Conservation (phyloP, 768 basidiomycete species). For the Mycena leptocephala region DNA sequence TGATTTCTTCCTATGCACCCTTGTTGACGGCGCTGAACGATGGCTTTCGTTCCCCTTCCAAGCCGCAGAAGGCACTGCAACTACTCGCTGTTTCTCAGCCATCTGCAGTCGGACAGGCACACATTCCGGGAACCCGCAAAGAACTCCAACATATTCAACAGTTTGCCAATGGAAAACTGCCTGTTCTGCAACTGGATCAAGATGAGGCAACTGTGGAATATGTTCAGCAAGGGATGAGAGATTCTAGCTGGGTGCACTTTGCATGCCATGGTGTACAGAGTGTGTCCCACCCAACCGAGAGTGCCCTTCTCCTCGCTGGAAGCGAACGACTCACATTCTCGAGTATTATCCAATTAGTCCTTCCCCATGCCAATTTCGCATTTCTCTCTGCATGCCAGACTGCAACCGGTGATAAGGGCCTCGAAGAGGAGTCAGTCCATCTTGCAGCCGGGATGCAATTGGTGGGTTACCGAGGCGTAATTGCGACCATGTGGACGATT, state of each 20-base stretch:
- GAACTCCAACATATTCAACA: not conserved
- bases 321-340: no score
- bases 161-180: not conserved
- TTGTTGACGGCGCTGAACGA: not conserved
- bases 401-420: constrained; percentile 48
- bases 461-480: constrained; percentile 49
- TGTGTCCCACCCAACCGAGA: no score
- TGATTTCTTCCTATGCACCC: not conserved
- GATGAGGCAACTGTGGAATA: no score
- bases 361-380: constrained; percentile 49
- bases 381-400: constrained; percentile 66
- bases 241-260: no score
- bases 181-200: not conserved
- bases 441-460: constrained; percentile 58
- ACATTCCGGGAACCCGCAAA: not conserved
- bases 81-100: not conserved
- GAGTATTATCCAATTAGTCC: constrained; percentile 19
- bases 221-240: no score
- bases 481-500: constrained; percentile 51
- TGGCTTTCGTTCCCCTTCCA: not conserved
- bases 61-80: not conserved
- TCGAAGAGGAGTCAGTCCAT: constrained; percentile 52
- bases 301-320: no score
- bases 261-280: not conserved
- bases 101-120: not conserved